These are phyloP conservation scores for Aspergillus puulaauensis DNA, from an alignment of 2,329 filamentous ascomycete species.

Conservation along the genomic window DNA sequence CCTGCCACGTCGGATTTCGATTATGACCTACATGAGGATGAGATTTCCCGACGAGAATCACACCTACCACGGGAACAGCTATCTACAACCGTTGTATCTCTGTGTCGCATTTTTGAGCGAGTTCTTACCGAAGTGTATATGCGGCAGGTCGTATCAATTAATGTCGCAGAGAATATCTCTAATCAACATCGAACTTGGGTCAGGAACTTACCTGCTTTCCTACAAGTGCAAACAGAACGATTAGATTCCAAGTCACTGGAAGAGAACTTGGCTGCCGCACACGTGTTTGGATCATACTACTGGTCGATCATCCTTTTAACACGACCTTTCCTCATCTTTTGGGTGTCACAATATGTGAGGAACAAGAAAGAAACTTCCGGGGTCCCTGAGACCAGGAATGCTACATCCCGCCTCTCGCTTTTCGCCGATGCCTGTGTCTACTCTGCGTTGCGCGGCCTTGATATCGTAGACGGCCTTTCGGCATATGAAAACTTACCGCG, in stretches of 20 bases:
- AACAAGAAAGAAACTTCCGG: slow-evolving; percentile 24
- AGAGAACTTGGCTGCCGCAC: slow-evolving; percentile 47
- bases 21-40: slow-evolving; percentile 37
- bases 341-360: slow-evolving; percentile 44
- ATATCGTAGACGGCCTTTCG: slow-evolving; percentile 40
- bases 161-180: slow-evolving; percentile 43
- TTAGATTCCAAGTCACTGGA: slow-evolving; percentile 40
- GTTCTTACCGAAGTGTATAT: slow-evolving; percentile 46
- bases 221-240: slow-evolving; percentile 48
- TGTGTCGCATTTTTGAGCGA: slow-evolving; percentile 44
- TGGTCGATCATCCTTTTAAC: slow-evolving; percentile 56
- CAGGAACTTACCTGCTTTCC: slow-evolving; percentile 42
- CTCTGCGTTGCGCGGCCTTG: slow-evolving; percentile 40
- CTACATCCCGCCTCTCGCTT: slow-evolving; percentile 32
- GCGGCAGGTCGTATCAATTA: slow-evolving; percentile 43
- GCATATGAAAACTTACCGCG: slow-evolving; percentile 38
- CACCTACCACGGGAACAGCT: slow-evolving; percentile 40
- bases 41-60: slow-evolving; percentile 26
- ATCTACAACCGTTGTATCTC: slow-evolving; percentile 48
- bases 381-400: slow-evolving; percentile 20
- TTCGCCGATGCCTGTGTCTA: slow-evolving; percentile 47
- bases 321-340: slow-evolving; percentile 54
- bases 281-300: slow-evolving; percentile 53
- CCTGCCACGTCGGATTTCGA: slow-evolving; percentile 55
- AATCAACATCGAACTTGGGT: slow-evolving; percentile 45